These are phyloP conservation scores for Hanseniaspora meyeri DNA, from an alignment of 805 yeast genomes.

Conservation along the genomic window DNA sequence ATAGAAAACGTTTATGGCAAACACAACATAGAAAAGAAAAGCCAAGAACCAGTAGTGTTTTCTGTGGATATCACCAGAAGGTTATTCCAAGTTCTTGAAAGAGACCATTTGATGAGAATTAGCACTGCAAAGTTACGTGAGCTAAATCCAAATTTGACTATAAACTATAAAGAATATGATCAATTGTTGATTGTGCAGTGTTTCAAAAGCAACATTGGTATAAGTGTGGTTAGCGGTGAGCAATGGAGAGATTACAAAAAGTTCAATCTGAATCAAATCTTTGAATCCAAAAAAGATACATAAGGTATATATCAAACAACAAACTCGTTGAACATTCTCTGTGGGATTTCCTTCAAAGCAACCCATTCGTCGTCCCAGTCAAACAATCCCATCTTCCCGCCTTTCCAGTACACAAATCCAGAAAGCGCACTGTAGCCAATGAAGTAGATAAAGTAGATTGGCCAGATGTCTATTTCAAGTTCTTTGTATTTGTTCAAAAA, in stretches of 20 bases:
- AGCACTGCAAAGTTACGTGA: constrained; percentile 48
- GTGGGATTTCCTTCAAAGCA: constrained; percentile 3
- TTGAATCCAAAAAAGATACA: constrained; percentile 29
- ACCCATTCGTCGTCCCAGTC: constrained; percentile 13
- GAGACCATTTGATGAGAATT: constrained; percentile 58
- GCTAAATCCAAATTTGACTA: not conserved
- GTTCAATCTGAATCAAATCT: constrained; percentile 74
- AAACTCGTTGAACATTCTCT: constrained; percentile 4
- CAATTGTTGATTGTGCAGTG: constrained; percentile 74
- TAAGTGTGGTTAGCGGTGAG: constrained; percentile 64
- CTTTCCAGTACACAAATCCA: constrained; percentile 13
- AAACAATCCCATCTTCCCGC: constrained; percentile 13
- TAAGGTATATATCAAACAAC: not conserved
- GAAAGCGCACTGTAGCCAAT: constrained; percentile 3
- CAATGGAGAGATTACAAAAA: constrained; percentile 40
- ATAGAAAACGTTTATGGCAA: constrained; percentile 50
- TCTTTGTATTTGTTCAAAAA: constrained; percentile 9
- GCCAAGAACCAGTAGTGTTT: constrained; percentile 34
- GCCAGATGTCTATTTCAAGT: constrained; percentile 10
- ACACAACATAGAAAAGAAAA: constrained; percentile 34
- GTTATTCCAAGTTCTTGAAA: constrained; percentile 60
- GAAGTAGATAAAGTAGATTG: constrained; percentile 8
- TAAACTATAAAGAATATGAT: constrained; percentile 45
- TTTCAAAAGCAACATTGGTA: constrained; percentile 77
- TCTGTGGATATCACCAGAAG: constrained; percentile 74